phyloP scores from a whole-genome alignment of 2,329 filamentous ascomycete genomes.

The Pseudocercospora cruenta region DNA sequence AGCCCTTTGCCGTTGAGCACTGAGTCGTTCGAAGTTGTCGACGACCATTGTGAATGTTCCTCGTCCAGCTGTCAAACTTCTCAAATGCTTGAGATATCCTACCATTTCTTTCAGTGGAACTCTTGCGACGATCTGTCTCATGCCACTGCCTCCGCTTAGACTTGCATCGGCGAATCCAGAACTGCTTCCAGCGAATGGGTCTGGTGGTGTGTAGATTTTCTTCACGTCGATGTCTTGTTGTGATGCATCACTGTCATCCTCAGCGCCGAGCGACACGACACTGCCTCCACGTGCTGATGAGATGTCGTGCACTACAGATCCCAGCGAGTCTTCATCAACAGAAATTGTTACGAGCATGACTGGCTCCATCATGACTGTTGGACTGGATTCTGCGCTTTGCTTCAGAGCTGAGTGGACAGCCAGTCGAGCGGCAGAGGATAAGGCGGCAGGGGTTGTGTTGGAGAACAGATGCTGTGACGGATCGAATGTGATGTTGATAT shows the following conservation, averaged over 20 bases:
- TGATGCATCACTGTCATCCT: slow-evolving; percentile 13
- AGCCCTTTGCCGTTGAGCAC: slow-evolving; percentile 61
- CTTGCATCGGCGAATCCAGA: slow-evolving; percentile 15
- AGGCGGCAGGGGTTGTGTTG: slow-evolving; percentile 68
- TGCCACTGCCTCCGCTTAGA: slow-evolving; percentile 22
- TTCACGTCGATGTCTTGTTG: slow-evolving; percentile 63
- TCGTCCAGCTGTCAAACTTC: slow-evolving; percentile 85
- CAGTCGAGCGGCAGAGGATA: slow-evolving; percentile 67
- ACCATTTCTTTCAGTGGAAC: slow-evolving; percentile 97
- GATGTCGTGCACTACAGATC: slow-evolving; percentile 80
- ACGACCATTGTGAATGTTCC: slow-evolving; percentile 76
- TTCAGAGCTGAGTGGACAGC: slow-evolving; percentile 73
- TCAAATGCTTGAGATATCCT: slow-evolving; percentile 84
- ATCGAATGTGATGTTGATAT: slow-evolving; percentile 72
- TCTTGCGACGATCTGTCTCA: slow-evolving; percentile 71
- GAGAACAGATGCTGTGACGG: slow-evolving; percentile 65
- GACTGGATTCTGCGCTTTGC: slow-evolving; percentile 54
- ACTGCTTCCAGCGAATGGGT: slow-evolving; percentile 66
- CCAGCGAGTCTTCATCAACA: slow-evolving; percentile 80
- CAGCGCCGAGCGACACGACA: slow-evolving; percentile 68
- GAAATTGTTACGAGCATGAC: slow-evolving; percentile 89
- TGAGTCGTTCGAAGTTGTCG: slow-evolving; percentile 71
- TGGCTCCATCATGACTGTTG: slow-evolving; percentile 79
- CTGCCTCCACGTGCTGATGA: slow-evolving; percentile 73
- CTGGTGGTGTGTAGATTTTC: slow-evolving; percentile 83